Evolutionary conservation across 306 rosid genomes (phyloP), one percentile per base, ranked within the genome.

Genomic region (Quercus suber): DNA sequence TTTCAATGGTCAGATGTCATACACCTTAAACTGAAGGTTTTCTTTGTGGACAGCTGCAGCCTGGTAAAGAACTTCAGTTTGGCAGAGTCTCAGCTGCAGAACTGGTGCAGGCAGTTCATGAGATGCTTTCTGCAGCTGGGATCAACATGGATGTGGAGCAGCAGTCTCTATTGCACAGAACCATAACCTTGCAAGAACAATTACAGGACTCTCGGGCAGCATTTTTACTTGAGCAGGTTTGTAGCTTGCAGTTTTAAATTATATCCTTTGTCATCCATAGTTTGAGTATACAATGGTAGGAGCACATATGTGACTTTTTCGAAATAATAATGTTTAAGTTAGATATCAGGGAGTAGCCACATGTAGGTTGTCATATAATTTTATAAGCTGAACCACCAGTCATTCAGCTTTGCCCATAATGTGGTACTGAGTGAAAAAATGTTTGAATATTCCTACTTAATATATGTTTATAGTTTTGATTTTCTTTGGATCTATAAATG

Each of bases 121-220:
- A 94, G 88, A 94, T 94, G 84, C 99, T 94, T 82, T 85, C 95
- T 79, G 87, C 97, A 27, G 95, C 94, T 79, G 99, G 99, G 59
- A 85, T 94, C 83, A 87, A 85, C 79, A 89, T 94, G 93, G 97
- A 92, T 74, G 88, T 78, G 71, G 99, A 94, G 86, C 92, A 91
- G 82, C 95, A 92, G 80, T 85, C 95, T 75, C 88, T 94, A 12
- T 79, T 92, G 67, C 90, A 89, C 72, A 94, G 89, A 84, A 88
- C 97, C 23, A 14, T 94, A 79, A 59, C 78, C 76, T 85, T 94
- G 83, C 97, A 92, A 86, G 99, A 92, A 84, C 92, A 91, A 79
- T 82, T 94, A 30, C 85, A 80, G 87, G 97, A 94, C 74, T 91
- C 97, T 52, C 95, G 89, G 84, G 92, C 92, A 74, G 87, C 94